Evolutionary conservation across 306 rosid genomes (phyloP), one percentile per base, ranked within the genome.

Genomic region (Cicer judaicum): DNA sequence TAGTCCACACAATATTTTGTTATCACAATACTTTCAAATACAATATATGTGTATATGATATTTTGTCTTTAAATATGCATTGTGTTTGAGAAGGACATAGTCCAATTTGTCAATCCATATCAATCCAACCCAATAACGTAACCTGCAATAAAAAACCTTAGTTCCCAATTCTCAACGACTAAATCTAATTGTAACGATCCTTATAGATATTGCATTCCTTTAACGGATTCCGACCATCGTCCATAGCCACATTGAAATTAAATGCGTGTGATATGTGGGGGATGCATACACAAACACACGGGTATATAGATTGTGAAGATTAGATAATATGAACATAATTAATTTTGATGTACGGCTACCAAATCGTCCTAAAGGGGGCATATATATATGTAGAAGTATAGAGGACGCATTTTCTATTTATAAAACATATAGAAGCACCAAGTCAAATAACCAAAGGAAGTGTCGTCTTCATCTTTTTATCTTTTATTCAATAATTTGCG

Each of bases 371-470:
- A 12, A 79, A 72, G 16, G 67, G 36, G 61, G 36, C 52, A 70
- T 47, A 41, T 61, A 41, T 61, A 16, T 16, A 16, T 16, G 72
- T 67, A 8, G 61, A 75, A 63, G 53, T 72, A 11, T 72, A 63
- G 39, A 42, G 46, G 71, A 66, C 46, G 77, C 70, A 59, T 59
- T 66, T 72, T 64, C 60, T 72, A 6, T 5, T 49, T 49, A 9
- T 24, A 47, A 43, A n/a, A 65, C 21, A 41, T 7, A 21, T 48
- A 15, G 46, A 64, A 57, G 10, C 11, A 39, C 44, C n/a, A 40
- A 65, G 68, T 72, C 78, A 77, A 77, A 76, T 61, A 56, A 55
- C 60, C 10, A 63, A 71, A 68, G 73, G 2, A 47, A 70, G 38
- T 8, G 52, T 55, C 80, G 40, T 63, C 46, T 16, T 72, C 65